Conservation (phyloP, 78 protist genomes). For the Dictyostelium capitatum region DNA sequence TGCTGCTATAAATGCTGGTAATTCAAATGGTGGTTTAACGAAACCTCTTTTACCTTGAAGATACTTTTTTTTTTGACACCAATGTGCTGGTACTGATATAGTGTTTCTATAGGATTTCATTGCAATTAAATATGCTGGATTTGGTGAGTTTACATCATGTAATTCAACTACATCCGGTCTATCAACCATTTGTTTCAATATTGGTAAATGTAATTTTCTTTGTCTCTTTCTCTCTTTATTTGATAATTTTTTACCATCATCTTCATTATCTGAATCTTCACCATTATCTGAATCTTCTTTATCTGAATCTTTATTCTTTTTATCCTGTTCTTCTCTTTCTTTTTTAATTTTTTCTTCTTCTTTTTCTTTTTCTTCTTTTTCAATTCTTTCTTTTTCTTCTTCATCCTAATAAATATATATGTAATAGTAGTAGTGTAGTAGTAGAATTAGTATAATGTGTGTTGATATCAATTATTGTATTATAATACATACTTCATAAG, state of each 20-base stretch:
- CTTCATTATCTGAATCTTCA: conserved; percentile 15
- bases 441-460: not conserved
- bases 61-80: conserved; percentile 97
- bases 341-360: conserved; percentile 7
- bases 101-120: conserved; percentile 94
- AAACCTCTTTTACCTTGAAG: conserved; percentile 96
- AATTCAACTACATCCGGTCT: conserved; percentile 93
- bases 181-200: conserved; percentile 93
- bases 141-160: conserved; percentile 95
- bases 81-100: conserved; percentile 98
- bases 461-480: not conserved
- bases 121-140: conserved; percentile 94
- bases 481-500: not conserved
- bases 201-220: conserved; percentile 89
- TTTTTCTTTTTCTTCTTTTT: conserved; percentile 34
- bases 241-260: conserved; percentile 71
- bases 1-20: conserved; percentile 98
- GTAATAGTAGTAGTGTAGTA: not conserved
- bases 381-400: conserved; percentile 26
- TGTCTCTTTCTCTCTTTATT: conserved; percentile 81
- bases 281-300: not conserved
- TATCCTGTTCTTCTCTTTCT: conserved; percentile 10
- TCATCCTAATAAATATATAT: conserved; percentile 7
- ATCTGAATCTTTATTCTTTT: conserved; percentile 16
- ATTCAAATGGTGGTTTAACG: conserved; percentile 94